Percentiles rank a stretch among this genome's conserved stretches.
Conservation (phyloP, 2,329 filamentous ascomycete species). For the Parastagonospora nodorum region DNA sequence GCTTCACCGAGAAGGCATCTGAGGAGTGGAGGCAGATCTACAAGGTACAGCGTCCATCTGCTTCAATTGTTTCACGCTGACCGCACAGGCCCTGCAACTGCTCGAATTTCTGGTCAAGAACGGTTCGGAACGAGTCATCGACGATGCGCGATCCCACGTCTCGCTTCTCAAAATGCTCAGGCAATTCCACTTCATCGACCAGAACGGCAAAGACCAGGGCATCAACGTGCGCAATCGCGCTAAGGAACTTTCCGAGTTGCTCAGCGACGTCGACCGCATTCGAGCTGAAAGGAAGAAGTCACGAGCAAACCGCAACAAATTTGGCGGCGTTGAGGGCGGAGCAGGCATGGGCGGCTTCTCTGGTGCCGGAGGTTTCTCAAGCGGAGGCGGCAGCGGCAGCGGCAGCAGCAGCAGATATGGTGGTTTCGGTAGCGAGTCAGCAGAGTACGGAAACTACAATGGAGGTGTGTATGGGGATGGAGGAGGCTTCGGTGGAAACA, state of each 20-base stretch:
- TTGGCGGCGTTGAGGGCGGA: conserved; percentile 90
- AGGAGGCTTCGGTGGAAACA: conserved; percentile 84
- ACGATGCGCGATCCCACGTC: conserved; percentile 93
- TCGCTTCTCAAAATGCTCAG: conserved; percentile 97
- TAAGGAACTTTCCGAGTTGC: conserved; percentile 92
- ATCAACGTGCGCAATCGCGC: conserved; percentile 96
- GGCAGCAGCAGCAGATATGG: conserved; percentile 69
- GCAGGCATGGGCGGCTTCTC: conserved; percentile 61
- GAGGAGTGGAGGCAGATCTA: conserved; percentile 99
- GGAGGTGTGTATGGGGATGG: conserved; percentile 91
- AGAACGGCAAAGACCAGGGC: conserved; percentile 97
- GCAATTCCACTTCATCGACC: conserved; percentile 96
- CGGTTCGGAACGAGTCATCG: conserved; percentile 94
- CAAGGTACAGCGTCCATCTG: conserved; percentile 64
- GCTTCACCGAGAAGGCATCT: conserved; percentile 96
- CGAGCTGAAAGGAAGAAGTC: conserved; percentile 81
- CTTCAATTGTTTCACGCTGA: conserved; percentile 15
- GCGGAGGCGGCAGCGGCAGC: conserved; percentile 58
- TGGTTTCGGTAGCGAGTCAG: conserved; percentile 76
- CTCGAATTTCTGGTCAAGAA: conserved; percentile 98
- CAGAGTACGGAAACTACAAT: conserved; percentile 69
- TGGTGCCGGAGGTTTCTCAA: conserved; percentile 69
- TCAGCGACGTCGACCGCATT: conserved; percentile 89
- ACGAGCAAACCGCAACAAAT: conserved; percentile 87
- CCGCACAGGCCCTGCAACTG: conserved; percentile 73